phyloP scores from a whole-genome alignment of 2,329 filamentous ascomycete genomes.

The Pleomassaria siparia region DNA sequence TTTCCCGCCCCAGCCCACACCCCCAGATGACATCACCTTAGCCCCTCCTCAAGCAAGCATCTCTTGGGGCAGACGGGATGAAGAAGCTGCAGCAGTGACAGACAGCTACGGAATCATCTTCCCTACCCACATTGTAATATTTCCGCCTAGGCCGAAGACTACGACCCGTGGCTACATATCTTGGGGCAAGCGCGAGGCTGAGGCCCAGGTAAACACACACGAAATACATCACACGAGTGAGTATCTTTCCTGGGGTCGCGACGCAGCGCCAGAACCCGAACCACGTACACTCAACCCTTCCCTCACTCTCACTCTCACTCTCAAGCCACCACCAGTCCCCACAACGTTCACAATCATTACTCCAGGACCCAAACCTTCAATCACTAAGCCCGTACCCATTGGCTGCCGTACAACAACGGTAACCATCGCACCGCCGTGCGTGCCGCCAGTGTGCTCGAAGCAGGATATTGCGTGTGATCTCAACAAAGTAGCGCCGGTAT shows the following conservation, averaged over 20 bases:
- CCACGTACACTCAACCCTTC: neutral
- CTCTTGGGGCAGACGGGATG: slow-evolving; percentile 3
- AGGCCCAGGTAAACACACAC: slow-evolving; percentile 1
- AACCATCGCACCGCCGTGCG: slow-evolving; percentile 16
- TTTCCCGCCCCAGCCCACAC: neutral
- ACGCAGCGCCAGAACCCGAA: slow-evolving; percentile 11
- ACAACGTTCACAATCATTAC: neutral
- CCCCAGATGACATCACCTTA: slow-evolving; percentile 5
- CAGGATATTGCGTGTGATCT: slow-evolving; percentile 15
- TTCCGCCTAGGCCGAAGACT: too few species aligned
- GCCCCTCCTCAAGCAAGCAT: slow-evolving; percentile 5
- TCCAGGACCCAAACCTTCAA: slow-evolving; percentile 1
- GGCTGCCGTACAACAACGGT: slow-evolving; percentile 4
- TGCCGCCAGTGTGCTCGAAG: slow-evolving; percentile 19
- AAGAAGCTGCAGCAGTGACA: neutral
- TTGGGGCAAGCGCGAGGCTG: slow-evolving; percentile 15
- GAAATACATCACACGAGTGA: neutral
- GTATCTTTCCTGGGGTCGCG: slow-evolving; percentile 8
- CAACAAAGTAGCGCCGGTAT: slow-evolving; percentile 6
- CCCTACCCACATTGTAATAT: too few species aligned
- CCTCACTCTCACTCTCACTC: neutral
- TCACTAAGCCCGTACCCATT: neutral
- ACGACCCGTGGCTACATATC: slow-evolving; percentile 8
- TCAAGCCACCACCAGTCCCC: slow-evolving; percentile 1
- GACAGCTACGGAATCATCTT: slow-evolving; percentile 5